Conservation (phyloP, 208 protist species). For the Porcisia deanei region DNA sequence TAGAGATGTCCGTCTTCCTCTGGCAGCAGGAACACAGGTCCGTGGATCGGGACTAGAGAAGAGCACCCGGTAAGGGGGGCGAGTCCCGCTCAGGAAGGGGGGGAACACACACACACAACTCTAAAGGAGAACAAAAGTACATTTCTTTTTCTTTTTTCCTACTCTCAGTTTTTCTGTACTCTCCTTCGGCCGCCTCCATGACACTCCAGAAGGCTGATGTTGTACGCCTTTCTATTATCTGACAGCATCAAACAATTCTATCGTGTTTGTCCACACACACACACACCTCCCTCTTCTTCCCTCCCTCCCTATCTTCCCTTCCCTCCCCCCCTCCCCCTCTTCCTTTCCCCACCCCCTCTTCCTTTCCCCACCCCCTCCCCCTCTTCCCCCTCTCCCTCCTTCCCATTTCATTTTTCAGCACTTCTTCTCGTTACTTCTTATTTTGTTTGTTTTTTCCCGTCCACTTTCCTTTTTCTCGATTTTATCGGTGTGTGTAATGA, state of each 20-base stretch:
- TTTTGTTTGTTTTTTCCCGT: background rate
- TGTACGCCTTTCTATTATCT: too few relatives aligned
- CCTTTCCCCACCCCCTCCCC: background rate
- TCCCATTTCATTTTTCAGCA: background rate
- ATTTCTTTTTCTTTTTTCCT: background rate
- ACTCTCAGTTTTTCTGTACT: background rate
- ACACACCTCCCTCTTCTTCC: slow-evolving; percentile 5
- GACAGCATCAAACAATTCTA: too few relatives aligned
- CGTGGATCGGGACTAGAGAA: too few relatives aligned
- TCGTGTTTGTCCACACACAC: background rate
- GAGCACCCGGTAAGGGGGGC: too few relatives aligned
- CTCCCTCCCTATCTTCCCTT: slow-evolving; percentile 21
- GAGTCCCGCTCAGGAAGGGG: too few relatives aligned
- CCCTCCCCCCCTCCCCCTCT: slow-evolving; percentile 7
- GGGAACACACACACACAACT: too few relatives aligned
- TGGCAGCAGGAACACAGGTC: too few relatives aligned
- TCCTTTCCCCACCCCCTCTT: background rate
- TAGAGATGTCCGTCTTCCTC: too few relatives aligned
- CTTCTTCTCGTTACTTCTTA: background rate
- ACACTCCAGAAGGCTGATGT: too few relatives aligned
- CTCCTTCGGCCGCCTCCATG: too few relatives aligned
- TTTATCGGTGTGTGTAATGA: background rate
- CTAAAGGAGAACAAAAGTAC: too few relatives aligned
- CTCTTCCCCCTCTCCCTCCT: background rate
- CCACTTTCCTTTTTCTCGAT: background rate